Evolutionary conservation across 805 yeast genomes (phyloP).

Genomic region (Brettanomyces anomalus): DNA sequence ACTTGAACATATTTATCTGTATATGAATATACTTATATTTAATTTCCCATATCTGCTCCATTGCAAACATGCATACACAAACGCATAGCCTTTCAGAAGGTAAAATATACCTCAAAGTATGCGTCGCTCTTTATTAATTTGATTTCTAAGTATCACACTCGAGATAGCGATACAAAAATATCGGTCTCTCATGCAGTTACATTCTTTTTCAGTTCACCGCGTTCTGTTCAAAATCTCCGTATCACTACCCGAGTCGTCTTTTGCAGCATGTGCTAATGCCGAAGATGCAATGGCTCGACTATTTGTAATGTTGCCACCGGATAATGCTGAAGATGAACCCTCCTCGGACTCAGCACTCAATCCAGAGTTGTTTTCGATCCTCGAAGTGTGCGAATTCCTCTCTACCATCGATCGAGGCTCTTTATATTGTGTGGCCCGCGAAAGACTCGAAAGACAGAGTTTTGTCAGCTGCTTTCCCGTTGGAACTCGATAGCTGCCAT

Average conservation of each 20-base stretch:
- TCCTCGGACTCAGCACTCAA: background rate
- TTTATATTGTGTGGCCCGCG: slow-evolving; percentile 5
- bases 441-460: background rate
- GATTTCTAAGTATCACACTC: no score
- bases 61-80: no score
- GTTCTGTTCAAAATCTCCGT: no score
- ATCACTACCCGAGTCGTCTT: background rate
- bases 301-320: background rate
- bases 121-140: no score
- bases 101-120: no score
- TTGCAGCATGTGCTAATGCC: background rate
- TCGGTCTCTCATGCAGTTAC: no score
- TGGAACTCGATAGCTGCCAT: background rate
- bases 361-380: background rate
- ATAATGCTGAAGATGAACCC: background rate
- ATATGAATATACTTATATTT: no score
- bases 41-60: no score
- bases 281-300: background rate
- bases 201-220: no score
- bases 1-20: no score
- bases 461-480: background rate
- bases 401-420: background rate
- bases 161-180: no score
- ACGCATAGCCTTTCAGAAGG: no score
- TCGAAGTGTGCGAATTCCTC: background rate